These are phyloP conservation scores for Beta lomatogona DNA, from an alignment of 179 eudicot species.

Conservation along the genomic window DNA sequence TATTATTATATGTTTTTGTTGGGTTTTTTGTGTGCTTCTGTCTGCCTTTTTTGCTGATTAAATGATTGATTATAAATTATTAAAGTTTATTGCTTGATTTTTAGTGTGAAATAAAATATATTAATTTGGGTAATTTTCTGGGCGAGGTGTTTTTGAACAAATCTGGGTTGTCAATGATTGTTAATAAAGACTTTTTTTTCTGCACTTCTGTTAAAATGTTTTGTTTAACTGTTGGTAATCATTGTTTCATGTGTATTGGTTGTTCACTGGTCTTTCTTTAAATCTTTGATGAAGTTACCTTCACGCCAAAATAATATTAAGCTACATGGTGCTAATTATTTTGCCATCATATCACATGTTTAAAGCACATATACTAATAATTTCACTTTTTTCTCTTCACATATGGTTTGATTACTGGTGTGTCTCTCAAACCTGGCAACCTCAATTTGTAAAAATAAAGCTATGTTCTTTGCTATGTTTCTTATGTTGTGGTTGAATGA, in stretches of 20 bases:
- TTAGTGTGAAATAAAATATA: too few species aligned
- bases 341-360: slow-evolving; percentile 28
- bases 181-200: too few species aligned
- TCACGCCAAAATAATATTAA: background rate
- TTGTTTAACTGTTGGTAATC: slow-evolving; percentile 21
- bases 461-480: background rate
- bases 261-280: background rate
- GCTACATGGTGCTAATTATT: slow-evolving; percentile 22
- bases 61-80: too few species aligned
- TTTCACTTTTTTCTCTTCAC: background rate
- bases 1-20: background rate
- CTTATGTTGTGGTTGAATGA: background rate
- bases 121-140: too few species aligned
- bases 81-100: too few species aligned
- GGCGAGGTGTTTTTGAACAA: too few species aligned
- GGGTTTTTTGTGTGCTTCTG: background rate
- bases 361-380: slow-evolving; percentile 7
- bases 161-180: background rate
- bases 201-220: too few species aligned
- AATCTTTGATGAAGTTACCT: background rate
- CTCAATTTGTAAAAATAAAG: background rate
- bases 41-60: too few species aligned
- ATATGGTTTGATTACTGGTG: background rate
- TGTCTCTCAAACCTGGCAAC: background rate
- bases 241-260: slow-evolving; percentile 24